Evolutionary conservation across 2,329 filamentous ascomycete genomes (phyloP).

Genomic region (Pestalotiopsis sp.): DNA sequence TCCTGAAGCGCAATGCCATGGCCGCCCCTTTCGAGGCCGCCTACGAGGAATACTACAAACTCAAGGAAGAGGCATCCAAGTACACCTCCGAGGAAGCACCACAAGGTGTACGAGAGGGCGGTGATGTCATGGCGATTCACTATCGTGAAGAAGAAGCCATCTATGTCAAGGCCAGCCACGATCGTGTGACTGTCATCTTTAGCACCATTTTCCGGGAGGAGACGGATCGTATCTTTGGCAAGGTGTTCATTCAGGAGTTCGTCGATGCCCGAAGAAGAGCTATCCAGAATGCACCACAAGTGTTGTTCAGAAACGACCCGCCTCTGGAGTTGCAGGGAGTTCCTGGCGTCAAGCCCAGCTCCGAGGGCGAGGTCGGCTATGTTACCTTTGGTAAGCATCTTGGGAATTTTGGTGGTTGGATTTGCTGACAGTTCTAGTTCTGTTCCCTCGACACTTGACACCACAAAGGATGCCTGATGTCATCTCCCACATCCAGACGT

Average conservation of each 20-base stretch:
- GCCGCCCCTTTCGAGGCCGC: conserved; percentile 97
- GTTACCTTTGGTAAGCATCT: conserved; percentile 84
- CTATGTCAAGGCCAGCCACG: conserved; percentile 96
- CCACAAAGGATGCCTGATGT: conserved; percentile 89
- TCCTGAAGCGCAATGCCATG: conserved; percentile 98
- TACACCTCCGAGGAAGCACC: conserved; percentile 94
- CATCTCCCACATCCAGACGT: conserved; percentile 99
- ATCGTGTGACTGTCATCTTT: conserved; percentile 98
- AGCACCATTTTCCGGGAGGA: conserved; percentile 98
- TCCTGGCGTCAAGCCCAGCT: conserved; percentile 75
- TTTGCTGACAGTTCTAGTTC: conserved; percentile 56
- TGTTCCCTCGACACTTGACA: conserved; percentile 94
- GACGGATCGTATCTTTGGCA: conserved; percentile 95
- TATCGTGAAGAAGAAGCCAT: conserved; percentile 99
- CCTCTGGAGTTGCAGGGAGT: conserved; percentile 89
- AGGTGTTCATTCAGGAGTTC: conserved; percentile 98
- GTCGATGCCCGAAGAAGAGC: conserved; percentile 93
- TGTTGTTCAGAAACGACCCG: conserved; percentile 92
- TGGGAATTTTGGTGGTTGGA: too few species aligned
- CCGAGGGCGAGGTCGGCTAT: conserved; percentile 89
- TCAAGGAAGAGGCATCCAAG: conserved; percentile 86
- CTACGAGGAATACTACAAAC: conserved; percentile 86
- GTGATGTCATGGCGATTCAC: conserved; percentile 92
- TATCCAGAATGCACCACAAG: conserved; percentile 97
- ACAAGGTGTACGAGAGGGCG: conserved; percentile 85